Conservation (phyloP, 176 grass and related monocot species). For the Oryza nivara region DNA sequence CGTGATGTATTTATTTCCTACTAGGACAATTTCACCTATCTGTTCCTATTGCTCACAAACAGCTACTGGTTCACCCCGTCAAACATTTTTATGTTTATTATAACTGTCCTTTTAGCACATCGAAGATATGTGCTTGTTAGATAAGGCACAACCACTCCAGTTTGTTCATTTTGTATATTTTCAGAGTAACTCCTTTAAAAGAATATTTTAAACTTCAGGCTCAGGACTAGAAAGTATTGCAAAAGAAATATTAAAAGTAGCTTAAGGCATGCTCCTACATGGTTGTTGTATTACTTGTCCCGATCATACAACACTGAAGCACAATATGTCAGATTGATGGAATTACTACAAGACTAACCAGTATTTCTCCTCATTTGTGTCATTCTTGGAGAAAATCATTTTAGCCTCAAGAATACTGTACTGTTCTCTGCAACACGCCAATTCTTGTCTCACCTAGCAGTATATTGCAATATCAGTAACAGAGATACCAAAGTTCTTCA, state of each 20-base stretch:
- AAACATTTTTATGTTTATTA: slow-evolving; percentile 9
- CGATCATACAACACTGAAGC: slow-evolving; percentile 10
- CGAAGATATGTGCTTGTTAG: background rate
- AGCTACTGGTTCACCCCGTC: background rate
- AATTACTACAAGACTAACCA: slow-evolving; percentile 46
- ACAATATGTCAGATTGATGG: slow-evolving; percentile 17
- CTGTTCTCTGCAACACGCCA: slow-evolving; percentile 56
- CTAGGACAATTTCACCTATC: background rate
- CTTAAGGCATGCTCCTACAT: slow-evolving; percentile 11
- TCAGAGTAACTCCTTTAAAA: background rate
- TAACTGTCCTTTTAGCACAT: background rate
- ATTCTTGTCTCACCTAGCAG: slow-evolving; percentile 56
- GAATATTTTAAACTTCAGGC: background rate
- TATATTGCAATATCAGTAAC: slow-evolving; percentile 12
- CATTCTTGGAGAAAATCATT: slow-evolving; percentile 33
- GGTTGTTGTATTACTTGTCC: background rate
- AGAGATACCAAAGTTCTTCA: background rate
- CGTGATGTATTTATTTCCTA: background rate
- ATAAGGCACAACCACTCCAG: slow-evolving; percentile 13
- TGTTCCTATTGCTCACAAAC: slow-evolving; percentile 7
- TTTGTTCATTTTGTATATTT: slow-evolving; percentile 14
- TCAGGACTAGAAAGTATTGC: background rate
- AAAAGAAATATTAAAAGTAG: slow-evolving; percentile 18
- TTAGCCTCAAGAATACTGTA: slow-evolving; percentile 44
- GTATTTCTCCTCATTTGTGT: slow-evolving; percentile 36